These are phyloP conservation scores for Chaetomium sp. DNA, from an alignment of 2,329 filamentous ascomycete genomes.

Conservation along the genomic window DNA sequence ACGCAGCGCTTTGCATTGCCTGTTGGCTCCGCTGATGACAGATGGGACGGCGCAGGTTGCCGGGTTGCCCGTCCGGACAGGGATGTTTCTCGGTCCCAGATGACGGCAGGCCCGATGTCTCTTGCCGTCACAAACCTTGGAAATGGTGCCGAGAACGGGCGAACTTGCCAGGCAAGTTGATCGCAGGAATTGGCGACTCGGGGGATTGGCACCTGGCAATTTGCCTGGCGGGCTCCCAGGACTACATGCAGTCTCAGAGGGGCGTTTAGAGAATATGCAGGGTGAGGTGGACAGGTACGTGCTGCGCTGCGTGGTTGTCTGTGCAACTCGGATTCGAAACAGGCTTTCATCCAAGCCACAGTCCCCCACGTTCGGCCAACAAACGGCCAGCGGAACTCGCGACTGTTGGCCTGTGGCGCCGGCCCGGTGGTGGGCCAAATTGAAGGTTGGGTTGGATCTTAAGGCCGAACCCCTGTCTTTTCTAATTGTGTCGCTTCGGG, in stretches of 20 bases:
- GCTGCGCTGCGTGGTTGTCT: background rate
- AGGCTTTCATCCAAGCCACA: background rate
- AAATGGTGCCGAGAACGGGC: background rate
- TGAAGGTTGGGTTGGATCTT: background rate
- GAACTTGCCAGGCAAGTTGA: background rate
- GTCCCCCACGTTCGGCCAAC: too few relatives aligned
- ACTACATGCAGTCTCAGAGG: background rate
- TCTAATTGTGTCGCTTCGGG: background rate
- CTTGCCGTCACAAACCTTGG: background rate
- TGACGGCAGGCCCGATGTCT: background rate
- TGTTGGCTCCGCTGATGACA: conserved; percentile 5
- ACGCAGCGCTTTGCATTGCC: background rate
- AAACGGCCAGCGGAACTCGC: too few relatives aligned
- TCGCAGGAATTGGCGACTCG: background rate
- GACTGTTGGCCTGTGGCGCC: conserved; percentile 1
- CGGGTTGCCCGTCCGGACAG: background rate
- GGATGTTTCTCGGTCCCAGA: background rate
- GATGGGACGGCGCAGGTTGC: background rate
- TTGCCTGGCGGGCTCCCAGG: too few relatives aligned
- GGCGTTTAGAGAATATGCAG: conserved; percentile 29
- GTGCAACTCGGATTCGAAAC: background rate
- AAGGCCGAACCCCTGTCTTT: background rate
- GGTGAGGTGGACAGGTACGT: conserved; percentile 29
- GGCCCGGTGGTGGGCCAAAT: background rate
- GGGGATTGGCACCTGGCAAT: conserved; percentile 1